Percentiles rank a stretch among this genome's conserved stretches.
These are phyloP conservation scores for Rubia peregrina DNA, from an alignment of 305 asterid genomes.

Conservation along the genomic window DNA sequence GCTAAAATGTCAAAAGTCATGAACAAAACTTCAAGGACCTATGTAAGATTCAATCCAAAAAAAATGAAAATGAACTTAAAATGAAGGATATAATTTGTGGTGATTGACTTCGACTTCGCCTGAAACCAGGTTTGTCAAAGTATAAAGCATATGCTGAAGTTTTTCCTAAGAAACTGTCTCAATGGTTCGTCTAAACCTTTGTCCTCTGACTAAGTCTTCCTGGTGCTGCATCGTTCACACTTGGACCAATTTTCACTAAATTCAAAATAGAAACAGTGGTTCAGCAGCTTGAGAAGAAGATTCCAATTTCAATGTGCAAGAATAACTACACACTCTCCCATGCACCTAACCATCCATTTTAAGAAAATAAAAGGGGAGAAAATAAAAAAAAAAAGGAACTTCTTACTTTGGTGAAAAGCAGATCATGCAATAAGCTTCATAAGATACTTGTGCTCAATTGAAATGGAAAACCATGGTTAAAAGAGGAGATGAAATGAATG, in stretches of 20 bases:
- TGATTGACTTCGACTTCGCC: too few species aligned
- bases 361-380: neutral
- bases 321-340: neutral
- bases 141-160: constrained; percentile 81
- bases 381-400: too few species aligned
- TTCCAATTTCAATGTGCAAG: neutral
- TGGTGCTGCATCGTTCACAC: constrained; percentile 82
- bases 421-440: too few species aligned
- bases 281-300: constrained; percentile 5
- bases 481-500: neutral
- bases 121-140: constrained; percentile 14
- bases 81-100: too few species aligned
- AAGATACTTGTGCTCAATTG: too few species aligned
- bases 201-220: constrained; percentile 97
- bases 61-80: too few species aligned
- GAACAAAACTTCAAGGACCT: too few species aligned
- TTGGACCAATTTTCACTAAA: constrained; percentile 88
- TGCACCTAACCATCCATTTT: neutral
- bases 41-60: too few species aligned
- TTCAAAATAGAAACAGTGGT: constrained; percentile 11
- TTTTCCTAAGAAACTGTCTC: constrained; percentile 89
- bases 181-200: constrained; percentile 80
- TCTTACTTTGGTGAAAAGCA: too few species aligned
- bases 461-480: neutral
- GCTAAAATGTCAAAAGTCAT: too few species aligned